Base-by-base conservation (phyloP, 2,329 filamentous ascomycete species). In the Apiospora marii region DNA sequence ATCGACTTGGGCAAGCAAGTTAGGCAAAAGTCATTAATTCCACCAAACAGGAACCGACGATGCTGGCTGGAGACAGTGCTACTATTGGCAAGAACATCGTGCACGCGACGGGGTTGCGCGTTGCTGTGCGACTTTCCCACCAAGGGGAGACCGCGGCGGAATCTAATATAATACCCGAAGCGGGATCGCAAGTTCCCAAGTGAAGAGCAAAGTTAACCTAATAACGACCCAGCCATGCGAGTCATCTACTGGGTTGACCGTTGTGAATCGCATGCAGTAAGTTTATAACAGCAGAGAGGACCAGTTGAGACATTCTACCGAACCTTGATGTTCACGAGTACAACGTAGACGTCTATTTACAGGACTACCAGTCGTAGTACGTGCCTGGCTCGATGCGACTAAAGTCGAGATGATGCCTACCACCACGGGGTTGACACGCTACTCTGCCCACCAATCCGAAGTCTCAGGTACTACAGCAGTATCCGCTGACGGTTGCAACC, bases 231-330 rank as follows among this genome's bases (percentile, higher is more conserved):
- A 61, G 53, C 53, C 7, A 64, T 24, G 34, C 58, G 58, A 64
- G 58, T 64, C 58, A 64, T 64, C 58, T n/a, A 64, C 58, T n/a
- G 34, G 58, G 58, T 37, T 61, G 53, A 24, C 58, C 58, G 58
- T 64, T 64, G 58, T 10, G n/a, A 5, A 24, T 41, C 19, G 58
- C 19, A 41, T 41, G 34, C 58, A 64, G 58, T 41, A 41, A 41
- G 34, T 41, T 64, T 22, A 30, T 5, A 37, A 64, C 34, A 6
- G 13, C 34, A 61, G 30, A 37, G 53, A 49, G 19, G 30, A 12
- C 34, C 16, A 22, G 30, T 34, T 61, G 53, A 61, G 53, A 61
- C 53, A 37, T 34, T 37, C 27, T 61, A 61, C 53, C 16, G 53
- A 61, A 61, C 53, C 53, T 37, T 61, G 27, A 34, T 34, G 10